Base-by-base conservation (phyloP, 1,284 basidiomycete species). In the Kwoniella shivajii region DNA sequence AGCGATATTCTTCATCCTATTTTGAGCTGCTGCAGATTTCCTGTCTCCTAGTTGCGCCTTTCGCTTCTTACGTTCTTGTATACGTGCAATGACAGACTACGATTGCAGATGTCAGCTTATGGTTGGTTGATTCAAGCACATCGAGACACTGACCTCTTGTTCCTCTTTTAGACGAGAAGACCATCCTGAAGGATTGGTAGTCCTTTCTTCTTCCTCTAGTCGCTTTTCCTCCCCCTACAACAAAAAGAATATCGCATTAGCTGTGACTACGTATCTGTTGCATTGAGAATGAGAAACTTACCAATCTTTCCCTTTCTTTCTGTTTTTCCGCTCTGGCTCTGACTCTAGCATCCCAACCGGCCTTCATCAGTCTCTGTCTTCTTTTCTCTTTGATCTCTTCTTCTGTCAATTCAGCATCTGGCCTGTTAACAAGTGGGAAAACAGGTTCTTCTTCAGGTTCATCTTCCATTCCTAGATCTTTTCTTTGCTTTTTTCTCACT, bases 1-100 rank as follows among this genome's bases (percentile, higher is more conserved):
- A 0, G 96, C 92, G 45, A 99, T 97, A 62, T 84, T 92, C 80
- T 98, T 97, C 95, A 99, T 99, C 61, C 95, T 81, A 46, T 90
- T 92, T 78, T 99, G 96, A 0, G 94, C 88, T 4, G 92, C 94
- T 3, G 93, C 89, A 64, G 91, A 95, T 80, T 99, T 99, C 41
- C 96, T 80, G 72, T 94, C 93, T 16, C 84, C 87, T 44, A 99
- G 79, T 44, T 93, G 92, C 6, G 88, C 90, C 68, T 86, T 89
- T 45, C 88, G 81, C 65, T 91, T 83, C 51, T 86, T 86, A 38
- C 95, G 83, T 38, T 92, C 91, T 69, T 90, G 90, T 76, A 99
- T 91, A 56, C 88, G 86, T 33, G 77, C 82, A 80, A 99, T 92
- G 33, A 94, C 79, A 4, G 82, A 79, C 89, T 92, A 27, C 1